Evolutionary conservation across 1,139 yeast species (phyloP).

Genomic region (Suhomyces bolitotheri): DNA sequence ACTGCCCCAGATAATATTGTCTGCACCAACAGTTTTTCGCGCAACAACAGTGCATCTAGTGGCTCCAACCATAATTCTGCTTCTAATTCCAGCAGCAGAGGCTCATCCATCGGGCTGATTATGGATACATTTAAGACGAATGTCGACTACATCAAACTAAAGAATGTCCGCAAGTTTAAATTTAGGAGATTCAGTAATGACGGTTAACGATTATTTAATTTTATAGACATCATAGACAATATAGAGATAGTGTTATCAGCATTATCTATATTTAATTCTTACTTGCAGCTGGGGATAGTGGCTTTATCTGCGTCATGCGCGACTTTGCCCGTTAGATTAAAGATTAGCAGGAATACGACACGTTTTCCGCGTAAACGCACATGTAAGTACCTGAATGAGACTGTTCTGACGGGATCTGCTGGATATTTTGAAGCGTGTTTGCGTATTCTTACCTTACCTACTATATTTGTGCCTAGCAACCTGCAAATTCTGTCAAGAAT

Average conservation of each 20-base stretch:
- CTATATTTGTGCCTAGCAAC: too few species aligned
- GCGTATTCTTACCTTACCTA: too few species aligned
- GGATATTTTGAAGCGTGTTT: too few species aligned
- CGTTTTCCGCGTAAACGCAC: too few species aligned
- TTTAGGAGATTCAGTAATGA: slow-evolving; percentile 23
- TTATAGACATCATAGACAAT: slow-evolving; percentile 3
- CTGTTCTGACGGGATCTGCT: too few species aligned
- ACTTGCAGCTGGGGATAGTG: too few species aligned
- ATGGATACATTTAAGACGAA: slow-evolving; percentile 23
- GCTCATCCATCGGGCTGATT: slow-evolving; percentile 24
- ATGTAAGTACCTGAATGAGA: too few species aligned
- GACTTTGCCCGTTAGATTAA: too few species aligned
- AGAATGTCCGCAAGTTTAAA: slow-evolving; percentile 22
- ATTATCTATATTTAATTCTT: too few species aligned
- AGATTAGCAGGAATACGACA: too few species aligned
- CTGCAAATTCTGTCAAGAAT: too few species aligned
- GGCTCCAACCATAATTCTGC: slow-evolving; percentile 6
- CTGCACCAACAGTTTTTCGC: slow-evolving; percentile 7
- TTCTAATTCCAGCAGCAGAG: slow-evolving; percentile 18
- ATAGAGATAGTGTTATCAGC: slow-evolving; percentile 1
- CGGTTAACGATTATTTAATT: slow-evolving; percentile 7
- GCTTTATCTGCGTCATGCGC: too few species aligned
- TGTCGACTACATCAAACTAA: slow-evolving; percentile 23
- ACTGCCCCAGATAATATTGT: slow-evolving; percentile 7
- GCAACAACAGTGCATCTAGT: slow-evolving; percentile 13